phyloP scores from a whole-genome alignment of 208 protist genomes.

The Acanthamoeba culbertsoni region DNA sequence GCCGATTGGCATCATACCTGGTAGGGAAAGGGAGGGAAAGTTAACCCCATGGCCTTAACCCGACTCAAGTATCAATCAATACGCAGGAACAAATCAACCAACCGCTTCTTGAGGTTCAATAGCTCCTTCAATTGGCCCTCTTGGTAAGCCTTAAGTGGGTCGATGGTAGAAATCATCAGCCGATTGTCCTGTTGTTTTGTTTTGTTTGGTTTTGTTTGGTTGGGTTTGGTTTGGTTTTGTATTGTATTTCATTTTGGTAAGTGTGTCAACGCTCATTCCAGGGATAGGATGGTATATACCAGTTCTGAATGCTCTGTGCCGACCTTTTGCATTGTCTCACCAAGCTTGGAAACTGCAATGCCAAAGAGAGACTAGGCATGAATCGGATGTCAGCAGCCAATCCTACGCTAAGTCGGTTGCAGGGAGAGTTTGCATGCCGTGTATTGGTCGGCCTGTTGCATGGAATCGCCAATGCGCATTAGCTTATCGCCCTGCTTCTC shows the following conservation, averaged over 20 bases:
- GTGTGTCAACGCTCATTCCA: no score
- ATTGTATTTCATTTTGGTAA: no score
- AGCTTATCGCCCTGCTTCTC: slow-evolving; percentile 13
- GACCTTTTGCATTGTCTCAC: slow-evolving; percentile 19
- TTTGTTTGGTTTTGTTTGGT: no score
- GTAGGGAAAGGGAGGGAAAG: neutral
- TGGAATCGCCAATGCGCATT: neutral
- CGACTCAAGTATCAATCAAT: neutral
- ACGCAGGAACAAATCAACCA: neutral
- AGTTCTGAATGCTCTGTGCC: slow-evolving; percentile 8
- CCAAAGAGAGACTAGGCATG: neutral
- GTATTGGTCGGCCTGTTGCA: slow-evolving; percentile 4
- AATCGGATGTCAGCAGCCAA: neutral
- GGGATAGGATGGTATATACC: neutral
- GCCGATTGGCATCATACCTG: neutral
- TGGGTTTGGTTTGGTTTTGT: no score
- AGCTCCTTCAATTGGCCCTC: slow-evolving; percentile 3
- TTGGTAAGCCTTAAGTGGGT: neutral
- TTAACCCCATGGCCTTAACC: neutral
- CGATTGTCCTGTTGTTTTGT: slow-evolving; percentile 30
- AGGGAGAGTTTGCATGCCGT: neutral
- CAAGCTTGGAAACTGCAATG: slow-evolving; percentile 7
- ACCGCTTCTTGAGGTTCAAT: slow-evolving; percentile 6
- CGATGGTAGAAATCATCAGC: neutral
- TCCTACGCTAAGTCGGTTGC: neutral